Evolutionary conservation across 176 grass and related monocot genomes (phyloP).

Genomic region (Cymbopogon citratus): DNA sequence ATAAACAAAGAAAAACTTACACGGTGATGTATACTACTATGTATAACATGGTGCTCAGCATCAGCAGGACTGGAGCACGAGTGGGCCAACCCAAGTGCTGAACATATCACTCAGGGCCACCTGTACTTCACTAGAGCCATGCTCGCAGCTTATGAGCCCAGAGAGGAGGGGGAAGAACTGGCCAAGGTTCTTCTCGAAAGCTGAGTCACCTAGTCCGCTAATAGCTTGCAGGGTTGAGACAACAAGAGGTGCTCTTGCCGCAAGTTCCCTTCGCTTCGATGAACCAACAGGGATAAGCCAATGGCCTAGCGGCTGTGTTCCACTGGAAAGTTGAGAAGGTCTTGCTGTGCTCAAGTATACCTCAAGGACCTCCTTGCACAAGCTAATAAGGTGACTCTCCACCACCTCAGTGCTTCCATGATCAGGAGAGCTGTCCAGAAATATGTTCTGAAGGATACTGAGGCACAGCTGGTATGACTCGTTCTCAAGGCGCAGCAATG

Average conservation of each 20-base stretch:
- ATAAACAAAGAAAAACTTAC: slow-evolving; percentile 42
- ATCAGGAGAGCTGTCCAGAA: slow-evolving; percentile 43
- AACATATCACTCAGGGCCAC: slow-evolving; percentile 88
- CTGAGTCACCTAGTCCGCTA: slow-evolving; percentile 49
- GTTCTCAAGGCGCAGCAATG: slow-evolving; percentile 89
- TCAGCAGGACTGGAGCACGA: slow-evolving; percentile 82
- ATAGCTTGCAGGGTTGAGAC: slow-evolving; percentile 90
- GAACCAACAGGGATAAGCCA: slow-evolving; percentile 86
- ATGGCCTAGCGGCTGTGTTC: slow-evolving; percentile 40
- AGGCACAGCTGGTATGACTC: slow-evolving; percentile 94
- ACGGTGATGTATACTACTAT: slow-evolving; percentile 33
- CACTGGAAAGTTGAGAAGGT: slow-evolving; percentile 49
- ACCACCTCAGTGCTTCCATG: slow-evolving; percentile 57
- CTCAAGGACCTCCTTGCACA: slow-evolving; percentile 89
- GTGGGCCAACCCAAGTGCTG: slow-evolving; percentile 64
- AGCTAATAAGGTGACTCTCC: slow-evolving; percentile 62
- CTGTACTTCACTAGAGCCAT: slow-evolving; percentile 94
- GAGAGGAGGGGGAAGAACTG: slow-evolving; percentile 87
- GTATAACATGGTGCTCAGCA: slow-evolving; percentile 20
- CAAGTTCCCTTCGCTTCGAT: slow-evolving; percentile 88
- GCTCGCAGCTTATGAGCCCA: slow-evolving; percentile 85
- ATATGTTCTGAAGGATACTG: slow-evolving; percentile 82
- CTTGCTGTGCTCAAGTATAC: slow-evolving; percentile 79
- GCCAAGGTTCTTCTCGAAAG: slow-evolving; percentile 74
- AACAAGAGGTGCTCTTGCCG: slow-evolving; percentile 79